Conservation (phyloP, 768 basidiomycete species). For the Rhodotorula babjevae region DNA sequence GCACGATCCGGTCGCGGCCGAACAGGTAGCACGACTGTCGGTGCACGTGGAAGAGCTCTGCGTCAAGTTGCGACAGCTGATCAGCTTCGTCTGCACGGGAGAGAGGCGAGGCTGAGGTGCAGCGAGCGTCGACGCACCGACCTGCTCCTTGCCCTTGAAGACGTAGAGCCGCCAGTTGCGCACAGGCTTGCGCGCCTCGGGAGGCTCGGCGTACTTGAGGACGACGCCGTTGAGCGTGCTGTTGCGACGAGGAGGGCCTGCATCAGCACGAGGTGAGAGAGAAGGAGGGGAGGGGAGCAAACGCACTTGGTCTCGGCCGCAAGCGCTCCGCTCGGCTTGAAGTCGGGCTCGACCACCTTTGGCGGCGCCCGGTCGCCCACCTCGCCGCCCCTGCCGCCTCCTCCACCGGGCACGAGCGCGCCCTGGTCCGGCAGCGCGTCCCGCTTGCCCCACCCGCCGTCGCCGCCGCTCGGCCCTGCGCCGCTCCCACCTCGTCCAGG, state of each 20-base stretch:
- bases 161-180: conserved; percentile 92
- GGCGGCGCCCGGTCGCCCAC: conserved; percentile 46
- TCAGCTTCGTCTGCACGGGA: neutral
- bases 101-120: neutral
- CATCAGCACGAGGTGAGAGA: no score
- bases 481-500: neutral
- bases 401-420: conserved; percentile 1
- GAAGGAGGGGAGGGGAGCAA: neutral
- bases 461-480: neutral
- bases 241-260: neutral
- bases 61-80: neutral
- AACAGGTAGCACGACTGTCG: conserved; percentile 90
- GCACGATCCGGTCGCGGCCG: conserved; percentile 79
- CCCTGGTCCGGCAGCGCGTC: conserved; percentile 16
- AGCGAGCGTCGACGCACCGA: conserved; percentile 58
- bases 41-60: conserved; percentile 87
- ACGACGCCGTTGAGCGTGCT: conserved; percentile 52
- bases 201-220: conserved; percentile 96
- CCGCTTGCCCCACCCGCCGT: conserved; percentile 15
- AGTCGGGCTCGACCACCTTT: conserved; percentile 77
- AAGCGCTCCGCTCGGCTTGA: conserved; percentile 76
- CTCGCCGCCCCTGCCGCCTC: conserved; percentile 2
- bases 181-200: conserved; percentile 87
- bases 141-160: conserved; percentile 90
- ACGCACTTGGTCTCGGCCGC: conserved; percentile 82